Evolutionary conservation across 345 rosid genomes (phyloP).

Genomic region (Brassica nigra): DNA sequence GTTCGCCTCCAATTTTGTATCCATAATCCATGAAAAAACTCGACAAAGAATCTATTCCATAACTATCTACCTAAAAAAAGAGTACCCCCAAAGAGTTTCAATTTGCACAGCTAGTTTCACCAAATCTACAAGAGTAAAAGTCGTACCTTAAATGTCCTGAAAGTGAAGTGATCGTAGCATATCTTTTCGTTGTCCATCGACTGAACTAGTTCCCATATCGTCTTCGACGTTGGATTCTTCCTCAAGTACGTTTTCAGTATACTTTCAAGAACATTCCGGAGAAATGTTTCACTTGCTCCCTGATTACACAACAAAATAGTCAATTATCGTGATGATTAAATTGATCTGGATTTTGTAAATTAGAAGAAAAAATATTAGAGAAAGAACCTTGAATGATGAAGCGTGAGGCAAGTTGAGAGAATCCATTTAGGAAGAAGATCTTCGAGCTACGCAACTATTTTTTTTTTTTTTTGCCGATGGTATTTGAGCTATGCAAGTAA

Average conservation of each 20-base stretch:
- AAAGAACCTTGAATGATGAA: slow-evolving; percentile 30
- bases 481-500: too few relatives aligned
- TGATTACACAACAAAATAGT: neutral
- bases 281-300: slow-evolving; percentile 62
- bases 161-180: slow-evolving; percentile 80
- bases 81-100: neutral
- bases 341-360: neutral
- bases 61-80: slow-evolving; percentile 56
- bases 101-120: neutral
- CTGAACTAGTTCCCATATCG: slow-evolving; percentile 65
- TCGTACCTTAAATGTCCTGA: slow-evolving; percentile 79
- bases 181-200: slow-evolving; percentile 52
- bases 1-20: slow-evolving; percentile 59
- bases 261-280: slow-evolving; percentile 56
- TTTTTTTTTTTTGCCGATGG: too few relatives aligned
- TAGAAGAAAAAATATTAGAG: neutral
- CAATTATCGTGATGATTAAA: neutral
- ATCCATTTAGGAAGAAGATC: neutral
- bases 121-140: neutral
- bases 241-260: slow-evolving; percentile 64
- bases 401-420: slow-evolving; percentile 21
- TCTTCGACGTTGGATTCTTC: slow-evolving; percentile 73
- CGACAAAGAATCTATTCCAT: slow-evolving; percentile 77
- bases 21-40: slow-evolving; percentile 76
- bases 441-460: neutral